phyloP scores from a whole-genome alignment of 768 basidiomycete species.

The Auricularia sp. region DNA sequence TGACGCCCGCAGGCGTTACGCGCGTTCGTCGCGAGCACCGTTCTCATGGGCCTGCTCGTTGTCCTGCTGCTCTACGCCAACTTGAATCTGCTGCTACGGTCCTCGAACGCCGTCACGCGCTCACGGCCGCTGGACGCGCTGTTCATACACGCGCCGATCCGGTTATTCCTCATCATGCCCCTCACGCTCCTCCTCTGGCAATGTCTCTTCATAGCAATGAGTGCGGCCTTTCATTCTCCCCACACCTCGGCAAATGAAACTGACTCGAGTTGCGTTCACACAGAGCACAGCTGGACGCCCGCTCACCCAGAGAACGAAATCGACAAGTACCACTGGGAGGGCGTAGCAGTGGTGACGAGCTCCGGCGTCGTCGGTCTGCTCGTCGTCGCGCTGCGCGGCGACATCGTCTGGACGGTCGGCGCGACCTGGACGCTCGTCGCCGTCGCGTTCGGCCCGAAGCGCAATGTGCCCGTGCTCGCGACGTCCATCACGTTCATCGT shows the following conservation, averaged over 20 bases:
- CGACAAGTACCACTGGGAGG: constrained; percentile 55
- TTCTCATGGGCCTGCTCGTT: constrained; percentile 61
- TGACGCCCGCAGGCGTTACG: constrained; percentile 43
- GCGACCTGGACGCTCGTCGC: constrained; percentile 62
- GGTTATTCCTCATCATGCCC: constrained; percentile 50
- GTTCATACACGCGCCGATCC: constrained; percentile 80
- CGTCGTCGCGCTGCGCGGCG: constrained; percentile 45
- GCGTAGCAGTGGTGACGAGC: constrained; percentile 54
- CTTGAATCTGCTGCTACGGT: constrained; percentile 61
- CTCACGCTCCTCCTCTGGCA: constrained; percentile 41
- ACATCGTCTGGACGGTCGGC: constrained; percentile 67
- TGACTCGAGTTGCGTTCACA: no score
- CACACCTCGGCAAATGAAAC: no score
- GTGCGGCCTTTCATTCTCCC: background rate
- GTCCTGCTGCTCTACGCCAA: constrained; percentile 72
- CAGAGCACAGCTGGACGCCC: constrained; percentile 40
- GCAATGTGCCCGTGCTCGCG: constrained; percentile 39
- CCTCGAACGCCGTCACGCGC: constrained; percentile 42
- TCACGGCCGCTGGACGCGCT: constrained; percentile 62
- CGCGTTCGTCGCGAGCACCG: constrained; percentile 65
- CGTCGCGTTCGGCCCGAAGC: constrained; percentile 41
- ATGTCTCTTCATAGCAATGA: background rate
- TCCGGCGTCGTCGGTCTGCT: constrained; percentile 51
- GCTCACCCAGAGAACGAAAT: constrained; percentile 41
- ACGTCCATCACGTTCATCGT: background rate